phyloP scores from a whole-genome alignment of 371 early-diverging fungal species.

The Mortierella sp. region DNA sequence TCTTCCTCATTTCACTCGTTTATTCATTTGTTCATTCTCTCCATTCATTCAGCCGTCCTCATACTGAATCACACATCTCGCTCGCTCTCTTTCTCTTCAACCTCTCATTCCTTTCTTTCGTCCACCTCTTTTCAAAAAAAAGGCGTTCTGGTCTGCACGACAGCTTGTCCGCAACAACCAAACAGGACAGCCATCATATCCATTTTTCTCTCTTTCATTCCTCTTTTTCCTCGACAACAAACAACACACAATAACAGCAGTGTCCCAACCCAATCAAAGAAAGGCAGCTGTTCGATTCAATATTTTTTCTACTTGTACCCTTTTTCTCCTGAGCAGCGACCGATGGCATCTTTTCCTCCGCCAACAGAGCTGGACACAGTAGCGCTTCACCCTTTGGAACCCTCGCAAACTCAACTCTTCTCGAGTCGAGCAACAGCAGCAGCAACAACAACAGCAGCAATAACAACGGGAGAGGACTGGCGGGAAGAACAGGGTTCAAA shows the following conservation, averaged over 20 bases:
- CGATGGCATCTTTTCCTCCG: not conserved
- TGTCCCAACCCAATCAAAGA: not conserved
- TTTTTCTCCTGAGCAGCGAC: not conserved
- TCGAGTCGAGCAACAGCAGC: not conserved
- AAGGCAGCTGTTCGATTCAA: not conserved
- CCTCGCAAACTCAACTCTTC: not conserved
- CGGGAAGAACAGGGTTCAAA: not conserved
- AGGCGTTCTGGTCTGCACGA: not conserved
- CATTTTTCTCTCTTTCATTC: not conserved
- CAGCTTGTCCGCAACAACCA: not conserved
- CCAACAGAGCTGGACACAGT: slow-evolving; percentile 8
- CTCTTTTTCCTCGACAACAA: not conserved
- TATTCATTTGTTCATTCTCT: not conserved
- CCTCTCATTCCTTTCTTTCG: not conserved
- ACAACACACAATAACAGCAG: no score
- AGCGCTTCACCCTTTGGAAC: not conserved
- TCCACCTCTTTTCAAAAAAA: not conserved
- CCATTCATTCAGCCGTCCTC: not conserved
- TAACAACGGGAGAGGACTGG: not conserved
- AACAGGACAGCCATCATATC: not conserved
- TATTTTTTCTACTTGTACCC: not conserved
- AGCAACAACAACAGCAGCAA: not conserved
- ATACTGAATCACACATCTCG: not conserved
- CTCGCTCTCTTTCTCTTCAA: not conserved
- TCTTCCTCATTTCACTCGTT: not conserved